These are phyloP conservation scores for Grigorovia jiainica DNA, from an alignment of 805 yeast genomes.

Conservation along the genomic window DNA sequence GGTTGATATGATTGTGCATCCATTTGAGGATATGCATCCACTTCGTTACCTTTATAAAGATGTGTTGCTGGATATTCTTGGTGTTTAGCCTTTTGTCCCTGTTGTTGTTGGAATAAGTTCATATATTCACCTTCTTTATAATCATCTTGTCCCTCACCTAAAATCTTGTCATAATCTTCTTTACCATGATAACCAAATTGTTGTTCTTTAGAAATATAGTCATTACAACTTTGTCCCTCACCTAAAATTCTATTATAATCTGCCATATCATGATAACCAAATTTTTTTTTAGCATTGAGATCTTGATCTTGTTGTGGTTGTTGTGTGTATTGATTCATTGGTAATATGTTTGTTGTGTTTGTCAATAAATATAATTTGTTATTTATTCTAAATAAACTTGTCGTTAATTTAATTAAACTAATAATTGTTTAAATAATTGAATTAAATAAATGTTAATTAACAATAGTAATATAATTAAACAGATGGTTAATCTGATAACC, in stretches of 20 bases:
- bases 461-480: too few species aligned
- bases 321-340: neutral
- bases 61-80: constrained; percentile 9
- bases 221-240: constrained; percentile 8
- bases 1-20: constrained; percentile 3
- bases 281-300: neutral
- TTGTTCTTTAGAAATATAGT: constrained; percentile 1
- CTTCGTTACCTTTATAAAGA: constrained; percentile 1
- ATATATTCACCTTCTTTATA: constrained; percentile 3
- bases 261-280: constrained; percentile 3
- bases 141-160: constrained; percentile 12
- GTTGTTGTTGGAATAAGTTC: neutral
- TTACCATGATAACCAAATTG: neutral
- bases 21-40: constrained; percentile 3
- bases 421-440: too few species aligned
- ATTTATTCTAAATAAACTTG: too few species aligned
- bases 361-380: too few species aligned
- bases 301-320: too few species aligned
- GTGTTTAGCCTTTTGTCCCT: neutral
- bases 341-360: neutral
- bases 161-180: constrained; percentile 4
- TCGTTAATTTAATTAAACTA: too few species aligned
- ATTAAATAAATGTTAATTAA: too few species aligned
- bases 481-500: too few species aligned
- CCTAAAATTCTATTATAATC: constrained; percentile 8